Base-by-base conservation (phyloP, 371 early-diverging fungal species). In the Mortierella sp. region DNA sequence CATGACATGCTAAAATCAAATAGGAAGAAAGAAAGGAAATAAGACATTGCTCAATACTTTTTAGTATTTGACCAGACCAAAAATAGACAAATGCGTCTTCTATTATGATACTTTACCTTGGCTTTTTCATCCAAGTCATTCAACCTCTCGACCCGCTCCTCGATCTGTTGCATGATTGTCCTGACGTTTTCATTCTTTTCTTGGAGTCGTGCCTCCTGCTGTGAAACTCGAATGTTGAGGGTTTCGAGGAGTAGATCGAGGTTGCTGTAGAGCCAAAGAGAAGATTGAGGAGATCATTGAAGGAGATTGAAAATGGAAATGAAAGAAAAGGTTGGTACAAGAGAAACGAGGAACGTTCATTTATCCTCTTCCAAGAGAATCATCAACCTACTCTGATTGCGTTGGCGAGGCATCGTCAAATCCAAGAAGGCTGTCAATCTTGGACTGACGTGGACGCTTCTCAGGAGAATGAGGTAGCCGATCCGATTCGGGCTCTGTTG, bases 171-270 rank as follows among this genome's bases (percentile, higher is more conserved):
- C 48, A 66, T 57, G 4, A 60, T 45, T 7, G 25, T 37, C 50
- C 66, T 62, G 29, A 66, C 62, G 29, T n/a, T 30, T 6, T 59
- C 55, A 11, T 64, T 57, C 25, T 58, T 30, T 2, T 43, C n/a
- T 15, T 48, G 58, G 15, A 75, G 56, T 48, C 53, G 62, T 1
- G 57, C 71, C 47, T 61, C 62, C 19, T 66, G 64, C 14, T 66
- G 67, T 11, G 50, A n/a, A 4, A 75, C 4, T 21, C 67, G 66
- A 23, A 75, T 43, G 7, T 62, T 66, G 4, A 66, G 45, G 19
- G 63, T 30, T 6, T 75, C 75, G 19, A 66, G 5, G 25, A 75
- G 23, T 29, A 70, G 21, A 21, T 75, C 75, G 21, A 59, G 25
- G 19, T 66, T 57, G 44, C 75, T 75, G 47, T 26, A n/a, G 37